A percentile compares a stretch with the other conserved stretches of the same genome.
These are phyloP conservation scores for Leccinum uliginosum DNA, from an alignment of 768 basidiomycete species.

Conservation along the genomic window DNA sequence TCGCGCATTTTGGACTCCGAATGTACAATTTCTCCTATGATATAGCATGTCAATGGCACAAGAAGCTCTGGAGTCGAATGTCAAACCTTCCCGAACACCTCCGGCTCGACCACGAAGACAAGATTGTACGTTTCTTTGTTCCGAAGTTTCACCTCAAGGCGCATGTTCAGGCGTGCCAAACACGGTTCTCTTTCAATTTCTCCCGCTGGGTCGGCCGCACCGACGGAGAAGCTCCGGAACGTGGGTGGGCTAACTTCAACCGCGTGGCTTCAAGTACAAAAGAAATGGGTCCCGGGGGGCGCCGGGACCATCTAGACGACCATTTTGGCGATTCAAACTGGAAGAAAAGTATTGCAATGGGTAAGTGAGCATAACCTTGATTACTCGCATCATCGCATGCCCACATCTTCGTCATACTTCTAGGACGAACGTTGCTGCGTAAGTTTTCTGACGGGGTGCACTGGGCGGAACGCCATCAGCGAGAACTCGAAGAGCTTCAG, in stretches of 20 bases:
- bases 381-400: too few species aligned
- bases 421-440: not conserved
- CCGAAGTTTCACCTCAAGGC: not conserved
- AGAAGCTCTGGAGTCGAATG: not conserved
- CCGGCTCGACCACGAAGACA: not conserved
- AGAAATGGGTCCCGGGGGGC: not conserved
- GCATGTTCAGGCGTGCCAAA: not conserved
- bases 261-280: not conserved
- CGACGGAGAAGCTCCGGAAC: not conserved
- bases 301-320: not conserved
- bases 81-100: not conserved
- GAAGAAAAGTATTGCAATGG: not conserved
- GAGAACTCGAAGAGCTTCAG: not conserved
- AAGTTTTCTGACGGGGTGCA: not conserved
- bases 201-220: not conserved
- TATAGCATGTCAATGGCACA: not conserved
- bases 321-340: not conserved
- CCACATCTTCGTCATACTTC: too few species aligned
- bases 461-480: not conserved
- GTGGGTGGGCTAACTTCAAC: not conserved
- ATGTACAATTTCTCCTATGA: not conserved
- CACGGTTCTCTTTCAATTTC: not conserved
- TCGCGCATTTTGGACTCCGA: not conserved
- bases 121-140: not conserved
- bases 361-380: too few species aligned